Evolutionary conservation across 2,329 filamentous ascomycete genomes (phyloP).

Genomic region (Xylaria sp.): DNA sequence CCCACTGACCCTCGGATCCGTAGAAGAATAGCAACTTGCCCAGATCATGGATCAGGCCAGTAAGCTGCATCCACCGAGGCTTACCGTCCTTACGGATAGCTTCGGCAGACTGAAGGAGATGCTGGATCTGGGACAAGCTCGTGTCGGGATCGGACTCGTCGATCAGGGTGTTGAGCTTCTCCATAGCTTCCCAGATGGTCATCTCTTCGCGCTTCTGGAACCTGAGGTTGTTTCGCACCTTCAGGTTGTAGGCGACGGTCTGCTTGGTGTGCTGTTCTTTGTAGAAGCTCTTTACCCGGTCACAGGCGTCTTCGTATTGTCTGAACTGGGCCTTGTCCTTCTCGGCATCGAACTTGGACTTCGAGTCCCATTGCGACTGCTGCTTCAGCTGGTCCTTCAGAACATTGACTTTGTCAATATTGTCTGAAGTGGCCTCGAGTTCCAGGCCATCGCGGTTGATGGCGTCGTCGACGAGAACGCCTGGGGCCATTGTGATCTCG

Average conservation of each 20-base stretch:
- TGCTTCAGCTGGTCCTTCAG: conserved; percentile 58
- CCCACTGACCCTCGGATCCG: conserved; percentile 89
- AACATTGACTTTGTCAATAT: conserved; percentile 67
- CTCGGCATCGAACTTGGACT: conserved; percentile 75
- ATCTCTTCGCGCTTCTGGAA: conserved; percentile 73
- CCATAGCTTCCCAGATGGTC: conserved; percentile 91
- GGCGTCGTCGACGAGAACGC: conserved; percentile 45
- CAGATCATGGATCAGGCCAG: conserved; percentile 81
- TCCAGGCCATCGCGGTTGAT: conserved; percentile 46
- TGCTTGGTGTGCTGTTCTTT: conserved; percentile 76
- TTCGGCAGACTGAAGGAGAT: conserved; percentile 88
- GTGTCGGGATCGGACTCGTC: conserved; percentile 94
- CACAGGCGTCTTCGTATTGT: conserved; percentile 84
- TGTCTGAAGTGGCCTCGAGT: conserved; percentile 59
- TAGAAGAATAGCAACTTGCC: conserved; percentile 85
- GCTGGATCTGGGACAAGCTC: conserved; percentile 86
- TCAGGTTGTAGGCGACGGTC: conserved; percentile 85
- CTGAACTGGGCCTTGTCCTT: conserved; percentile 86
- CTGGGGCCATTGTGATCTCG: conserved; percentile 47
- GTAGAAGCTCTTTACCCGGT: conserved; percentile 90
- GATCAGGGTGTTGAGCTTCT: conserved; percentile 90
- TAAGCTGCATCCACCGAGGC: conserved; percentile 84
- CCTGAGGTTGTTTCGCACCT: conserved; percentile 78
- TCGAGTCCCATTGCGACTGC: conserved; percentile 53
- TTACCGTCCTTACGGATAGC: conserved; percentile 88